A percentile compares a stretch with the other conserved stretches of the same genome.
phyloP scores from a whole-genome alignment of 768 basidiomycete genomes.

The Crucibulum laeve region DNA sequence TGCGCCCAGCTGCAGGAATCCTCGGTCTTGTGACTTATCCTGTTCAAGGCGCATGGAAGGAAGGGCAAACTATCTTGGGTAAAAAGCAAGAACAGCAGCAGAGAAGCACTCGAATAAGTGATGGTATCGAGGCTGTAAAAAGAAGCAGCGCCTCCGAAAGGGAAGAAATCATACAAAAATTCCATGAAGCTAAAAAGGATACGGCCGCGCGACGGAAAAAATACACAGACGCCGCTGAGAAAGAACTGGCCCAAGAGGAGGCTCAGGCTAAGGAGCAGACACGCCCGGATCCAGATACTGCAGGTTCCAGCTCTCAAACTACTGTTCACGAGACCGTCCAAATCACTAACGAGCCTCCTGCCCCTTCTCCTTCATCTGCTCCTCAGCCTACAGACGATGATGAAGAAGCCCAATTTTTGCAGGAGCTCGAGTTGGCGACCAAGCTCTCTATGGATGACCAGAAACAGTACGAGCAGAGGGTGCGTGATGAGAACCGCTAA shows the following conservation, averaged over 20 bases:
- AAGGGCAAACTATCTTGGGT: no score
- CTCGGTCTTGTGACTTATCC: constrained; percentile 25
- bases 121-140: constrained; percentile 32
- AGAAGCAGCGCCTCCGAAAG: constrained; percentile 28
- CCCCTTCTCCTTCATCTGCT: neutral
- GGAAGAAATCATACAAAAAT: constrained; percentile 27
- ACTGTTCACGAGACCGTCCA: no score
- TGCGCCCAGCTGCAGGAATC: constrained; percentile 27
- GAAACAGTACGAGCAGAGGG: neutral
- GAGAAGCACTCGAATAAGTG: constrained; percentile 30
- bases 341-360: no score
- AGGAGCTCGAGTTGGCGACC: constrained; percentile 6
- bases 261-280: neutral
- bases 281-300: neutral
- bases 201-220: constrained; percentile 27
- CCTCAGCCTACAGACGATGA: neutral
- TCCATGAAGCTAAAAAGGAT: constrained; percentile 26
- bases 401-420: constrained; percentile 5
- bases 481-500: neutral
- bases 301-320: no score
- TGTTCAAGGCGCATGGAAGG: neutral
- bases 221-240: constrained; percentile 27
- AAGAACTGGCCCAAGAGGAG: constrained; percentile 20
- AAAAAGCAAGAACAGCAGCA: constrained; percentile 27
- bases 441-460: constrained; percentile 8